Base-by-base conservation (phyloP, 768 basidiomycete species). In the Pulveroboletus sp. region DNA sequence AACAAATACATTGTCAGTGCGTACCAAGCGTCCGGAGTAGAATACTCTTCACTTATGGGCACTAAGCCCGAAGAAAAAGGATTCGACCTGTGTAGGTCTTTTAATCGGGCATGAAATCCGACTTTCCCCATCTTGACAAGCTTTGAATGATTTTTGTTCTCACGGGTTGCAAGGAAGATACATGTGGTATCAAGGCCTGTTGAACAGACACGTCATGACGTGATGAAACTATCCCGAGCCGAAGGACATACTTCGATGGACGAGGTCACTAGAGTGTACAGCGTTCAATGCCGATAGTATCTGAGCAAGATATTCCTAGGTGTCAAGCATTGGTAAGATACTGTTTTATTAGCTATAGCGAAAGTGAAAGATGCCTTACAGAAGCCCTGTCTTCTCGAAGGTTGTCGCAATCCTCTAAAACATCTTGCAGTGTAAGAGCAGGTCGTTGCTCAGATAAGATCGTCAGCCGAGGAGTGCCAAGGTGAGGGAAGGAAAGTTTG, bases 61-160 rank as follows among this genome's bases (percentile, higher is more conserved):
- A 45, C 28, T 46, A 63, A 31, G 13, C 58, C 51, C 39, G 46
- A 53, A 4, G 77, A 77, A 56, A 95, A 90, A 0, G 84, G 80
- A 58, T 96, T 92, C 3, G 93, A 95, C 15, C 83, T 76, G 60
- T 95, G 86, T 30, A 93, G 70, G 62, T 95, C 92, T 24, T 84
- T 71, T 30, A 97, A 73, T 1, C 78, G 78, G 6, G 82, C 81
- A 55, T 84, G 77, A 63, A 84, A 96, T 14, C 76, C 80, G 3
- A 82, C 82, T 55, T 83, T 84, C 17, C 82, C 79, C 4, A 96
- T 68, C 63, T 93, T 93, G 62, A 91, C 76, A 17, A 78, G 69
- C 56, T 87, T 89, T 9, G 79, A 70, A 30, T 79, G 78, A 6
- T 75, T 69, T 1, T 71, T 70, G 42, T 75, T 73, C 47, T 76